Base-by-base conservation (phyloP, 2,329 filamentous ascomycete species). In the Harringtonia aguacate region DNA sequence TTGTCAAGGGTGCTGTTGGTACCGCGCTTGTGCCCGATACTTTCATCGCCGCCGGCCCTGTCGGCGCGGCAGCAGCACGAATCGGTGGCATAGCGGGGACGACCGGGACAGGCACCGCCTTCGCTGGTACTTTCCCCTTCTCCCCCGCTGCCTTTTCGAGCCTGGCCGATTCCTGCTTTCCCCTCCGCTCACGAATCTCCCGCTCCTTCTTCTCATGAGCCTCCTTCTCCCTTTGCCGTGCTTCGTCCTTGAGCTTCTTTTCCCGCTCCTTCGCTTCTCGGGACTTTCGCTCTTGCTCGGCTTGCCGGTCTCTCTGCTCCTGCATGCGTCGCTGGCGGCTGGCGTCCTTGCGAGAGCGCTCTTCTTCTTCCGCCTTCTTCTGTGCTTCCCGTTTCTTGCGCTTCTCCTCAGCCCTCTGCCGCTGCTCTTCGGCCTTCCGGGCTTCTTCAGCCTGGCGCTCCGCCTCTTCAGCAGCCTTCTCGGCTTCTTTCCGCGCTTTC, bases 301-400 rank as follows among this genome's bases (percentile, higher is more conserved):
- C 84, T 56, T 94, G 86, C 52, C 81, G 79, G 54, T 94, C 87
- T 51, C 86, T 80, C 60, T 94, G 87, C 57, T 95, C 88, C 56
- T 87, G 82, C 44, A 84, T 68, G 39, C 85, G 79, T 49, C 81
- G 81, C 58, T 82, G 77, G 57, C 84, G 85, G 55, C 97, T 90
- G 4, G 83, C 82, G 58, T 97, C 90, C 61, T 88, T 95, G 45
- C 81, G 77, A 46, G 81, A 68, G 41, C 82, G 81, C 55, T 95
- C 89, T 56, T 95, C 90, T 56, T 97, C 92, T 51, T 87, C 86
- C 24, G 85, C 84, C 61, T 86, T 94, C 61, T 82, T 87, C 62
- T 94, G 86, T 4, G 86, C 84, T 58, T 98, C 92, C 56, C 83
- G 86, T 66, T 94, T 94, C 67, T 81, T 87, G 38, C 86, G 79